Conservation (phyloP, 1,284 basidiomycete species). For the Cutaneotrichosporon sp. region DNA sequence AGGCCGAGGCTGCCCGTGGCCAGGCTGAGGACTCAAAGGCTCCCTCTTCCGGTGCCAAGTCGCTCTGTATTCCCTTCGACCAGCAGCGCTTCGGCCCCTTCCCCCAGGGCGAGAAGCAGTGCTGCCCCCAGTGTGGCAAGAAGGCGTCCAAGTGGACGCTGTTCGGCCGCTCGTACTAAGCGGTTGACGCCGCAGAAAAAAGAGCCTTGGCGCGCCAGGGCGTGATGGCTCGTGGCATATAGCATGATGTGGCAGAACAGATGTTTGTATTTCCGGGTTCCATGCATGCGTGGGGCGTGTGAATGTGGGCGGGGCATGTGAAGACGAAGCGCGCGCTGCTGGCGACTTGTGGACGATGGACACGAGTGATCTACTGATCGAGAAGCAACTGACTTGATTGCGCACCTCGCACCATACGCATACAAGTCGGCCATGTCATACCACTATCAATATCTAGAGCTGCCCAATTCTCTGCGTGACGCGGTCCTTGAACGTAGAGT, state of each 20-base stretch:
- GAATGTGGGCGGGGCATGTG: not conserved
- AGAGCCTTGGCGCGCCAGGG: not conserved
- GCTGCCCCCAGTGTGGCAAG: slow-evolving; percentile 78
- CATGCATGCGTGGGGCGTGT: slow-evolving; percentile 10
- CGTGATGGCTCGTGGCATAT: not conserved
- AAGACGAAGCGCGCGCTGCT: no score
- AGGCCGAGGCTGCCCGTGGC: slow-evolving; percentile 59
- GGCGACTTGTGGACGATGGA: no score
- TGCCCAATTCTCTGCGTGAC: slow-evolving; percentile 65
- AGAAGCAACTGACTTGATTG: not conserved
- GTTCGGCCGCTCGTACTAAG: slow-evolving; percentile 64
- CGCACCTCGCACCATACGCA: not conserved
- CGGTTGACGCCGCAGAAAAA: not conserved
- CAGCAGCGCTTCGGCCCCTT: slow-evolving; percentile 71
- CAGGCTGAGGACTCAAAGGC: slow-evolving; percentile 86
- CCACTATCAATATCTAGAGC: slow-evolving; percentile 47
- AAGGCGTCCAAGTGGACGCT: slow-evolving; percentile 89
- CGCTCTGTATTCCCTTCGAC: slow-evolving; percentile 94
- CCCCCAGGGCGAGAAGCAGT: slow-evolving; percentile 69
- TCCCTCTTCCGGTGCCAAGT: slow-evolving; percentile 97
- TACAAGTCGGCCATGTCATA: slow-evolving; percentile 8
- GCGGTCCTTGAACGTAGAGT: slow-evolving; percentile 83
- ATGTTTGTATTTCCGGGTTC: slow-evolving; percentile 14
- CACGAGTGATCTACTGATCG: not conserved
- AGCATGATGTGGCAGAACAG: slow-evolving; percentile 5